phyloP scores from a whole-genome alignment of 768 basidiomycete genomes.

The Termitomyces sp. region DNA sequence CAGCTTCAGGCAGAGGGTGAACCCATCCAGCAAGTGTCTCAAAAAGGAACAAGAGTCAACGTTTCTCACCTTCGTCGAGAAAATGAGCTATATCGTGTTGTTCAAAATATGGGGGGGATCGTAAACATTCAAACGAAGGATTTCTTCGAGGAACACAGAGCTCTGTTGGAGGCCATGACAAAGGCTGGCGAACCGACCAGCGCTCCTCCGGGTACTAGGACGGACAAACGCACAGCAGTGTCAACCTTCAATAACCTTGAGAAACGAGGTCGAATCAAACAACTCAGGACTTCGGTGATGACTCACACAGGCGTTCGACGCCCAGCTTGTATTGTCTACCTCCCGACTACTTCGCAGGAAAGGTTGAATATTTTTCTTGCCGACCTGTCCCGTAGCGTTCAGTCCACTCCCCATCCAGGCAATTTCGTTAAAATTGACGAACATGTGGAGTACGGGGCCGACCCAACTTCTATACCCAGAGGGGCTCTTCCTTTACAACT shows the following conservation, averaged over 20 bases:
- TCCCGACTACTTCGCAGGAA: constrained; percentile 53
- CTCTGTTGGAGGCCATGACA: constrained; percentile 54
- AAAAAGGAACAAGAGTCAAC: constrained; percentile 45
- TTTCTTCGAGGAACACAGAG: constrained; percentile 63
- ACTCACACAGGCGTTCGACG: constrained; percentile 57
- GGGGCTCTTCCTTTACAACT: constrained; percentile 40
- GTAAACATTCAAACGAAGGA: constrained; percentile 64
- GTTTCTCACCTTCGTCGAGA: constrained; percentile 78
- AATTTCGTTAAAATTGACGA: constrained; percentile 51
- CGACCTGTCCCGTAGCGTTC: constrained; percentile 40
- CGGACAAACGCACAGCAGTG: constrained; percentile 72
- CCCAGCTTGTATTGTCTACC: constrained; percentile 60
- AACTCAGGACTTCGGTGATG: constrained; percentile 61
- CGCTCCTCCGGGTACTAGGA: constrained; percentile 60
- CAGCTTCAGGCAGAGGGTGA: constrained; percentile 1
- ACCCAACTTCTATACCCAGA: constrained; percentile 24
- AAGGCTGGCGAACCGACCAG: constrained; percentile 67
- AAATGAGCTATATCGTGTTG: constrained; percentile 68
- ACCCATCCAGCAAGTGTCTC: background rate
- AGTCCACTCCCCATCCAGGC: constrained; percentile 29
- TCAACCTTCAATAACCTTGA: constrained; percentile 60
- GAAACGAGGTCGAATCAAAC: constrained; percentile 62
- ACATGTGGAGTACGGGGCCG: constrained; percentile 52
- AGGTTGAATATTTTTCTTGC: constrained; percentile 56
- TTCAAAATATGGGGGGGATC: constrained; percentile 68